phyloP scores from a whole-genome alignment of 306 rosid species.

The Quercus rubra region DNA sequence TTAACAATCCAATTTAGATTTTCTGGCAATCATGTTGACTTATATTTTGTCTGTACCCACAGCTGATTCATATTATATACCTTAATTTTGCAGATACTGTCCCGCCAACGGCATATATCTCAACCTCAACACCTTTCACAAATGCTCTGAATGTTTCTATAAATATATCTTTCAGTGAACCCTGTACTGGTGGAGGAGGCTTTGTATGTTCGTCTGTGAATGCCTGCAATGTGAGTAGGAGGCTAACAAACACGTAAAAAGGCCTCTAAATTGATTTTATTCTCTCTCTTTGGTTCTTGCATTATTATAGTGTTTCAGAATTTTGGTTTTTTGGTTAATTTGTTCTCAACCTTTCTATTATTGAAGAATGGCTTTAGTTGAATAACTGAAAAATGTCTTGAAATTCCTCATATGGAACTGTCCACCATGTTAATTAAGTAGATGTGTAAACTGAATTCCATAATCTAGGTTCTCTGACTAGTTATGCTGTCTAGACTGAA shows the following conservation, averaged over 20 bases:
- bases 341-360: neutral
- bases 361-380: neutral
- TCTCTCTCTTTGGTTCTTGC: neutral
- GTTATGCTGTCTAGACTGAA: neutral
- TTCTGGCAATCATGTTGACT: neutral
- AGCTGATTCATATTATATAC: neutral
- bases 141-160: slow-evolving; percentile 63
- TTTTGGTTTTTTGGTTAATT: neutral
- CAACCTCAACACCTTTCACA: slow-evolving; percentile 57
- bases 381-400: neutral
- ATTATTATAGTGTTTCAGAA: neutral
- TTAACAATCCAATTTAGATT: neutral
- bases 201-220: slow-evolving; percentile 62
- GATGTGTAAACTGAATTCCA: neutral
- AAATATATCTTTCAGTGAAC: slow-evolving; percentile 71
- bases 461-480: neutral
- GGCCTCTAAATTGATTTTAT: neutral
- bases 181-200: slow-evolving; percentile 63
- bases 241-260: slow-evolving; percentile 5
- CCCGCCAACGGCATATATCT: slow-evolving; percentile 78
- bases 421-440: neutral
- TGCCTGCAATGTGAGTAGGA: slow-evolving; percentile 87
- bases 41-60: neutral
- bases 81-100: slow-evolving; percentile 58
- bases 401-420: neutral